Conservation (phyloP, 2,329 filamentous ascomycete genomes). For the Xylaria sp. region DNA sequence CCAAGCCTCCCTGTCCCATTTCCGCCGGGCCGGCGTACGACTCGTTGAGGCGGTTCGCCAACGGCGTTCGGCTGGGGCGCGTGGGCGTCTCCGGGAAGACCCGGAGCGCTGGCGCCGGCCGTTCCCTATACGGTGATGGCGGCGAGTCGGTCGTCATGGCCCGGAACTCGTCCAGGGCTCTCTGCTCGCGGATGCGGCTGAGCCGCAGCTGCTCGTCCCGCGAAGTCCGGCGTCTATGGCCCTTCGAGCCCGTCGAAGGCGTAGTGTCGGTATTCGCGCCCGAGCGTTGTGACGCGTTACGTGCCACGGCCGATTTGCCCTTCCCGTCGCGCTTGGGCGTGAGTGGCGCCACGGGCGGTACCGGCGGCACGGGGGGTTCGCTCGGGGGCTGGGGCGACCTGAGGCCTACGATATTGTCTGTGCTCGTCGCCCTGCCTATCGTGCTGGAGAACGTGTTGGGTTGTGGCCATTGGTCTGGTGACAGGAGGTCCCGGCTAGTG, state of each 20-base stretch:
- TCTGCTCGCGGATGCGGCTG: slow-evolving; percentile 22
- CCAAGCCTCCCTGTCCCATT: slow-evolving; percentile 12
- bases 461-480: slow-evolving; percentile 29
- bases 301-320: slow-evolving; percentile 4
- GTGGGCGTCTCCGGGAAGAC: slow-evolving; percentile 30
- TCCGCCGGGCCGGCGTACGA: slow-evolving; percentile 5
- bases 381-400: no score
- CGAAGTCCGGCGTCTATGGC: slow-evolving; percentile 18
- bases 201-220: slow-evolving; percentile 24
- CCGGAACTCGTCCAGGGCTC: slow-evolving; percentile 14
- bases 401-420: slow-evolving; percentile 14
- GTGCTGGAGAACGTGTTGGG: slow-evolving; percentile 18
- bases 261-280: slow-evolving; percentile 15
- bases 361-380: slow-evolving; percentile 24
- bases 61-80: slow-evolving; percentile 14
- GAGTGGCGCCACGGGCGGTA: slow-evolving; percentile 16
- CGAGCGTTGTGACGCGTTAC: slow-evolving; percentile 16
- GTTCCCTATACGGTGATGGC: slow-evolving; percentile 21
- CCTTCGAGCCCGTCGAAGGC: slow-evolving; percentile 21
- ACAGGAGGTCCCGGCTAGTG: slow-evolving; percentile 23
- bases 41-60: slow-evolving; percentile 22
- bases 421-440: slow-evolving; percentile 19
- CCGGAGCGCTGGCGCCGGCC: slow-evolving; percentile 13
- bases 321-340: slow-evolving; percentile 21
- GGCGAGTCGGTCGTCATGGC: slow-evolving; percentile 24